Evolutionary conservation across 163 green algal species (phyloP), one percentile per base, ranked within the genome.

Genomic region (Chlamydomonas reinhardtii): DNA sequence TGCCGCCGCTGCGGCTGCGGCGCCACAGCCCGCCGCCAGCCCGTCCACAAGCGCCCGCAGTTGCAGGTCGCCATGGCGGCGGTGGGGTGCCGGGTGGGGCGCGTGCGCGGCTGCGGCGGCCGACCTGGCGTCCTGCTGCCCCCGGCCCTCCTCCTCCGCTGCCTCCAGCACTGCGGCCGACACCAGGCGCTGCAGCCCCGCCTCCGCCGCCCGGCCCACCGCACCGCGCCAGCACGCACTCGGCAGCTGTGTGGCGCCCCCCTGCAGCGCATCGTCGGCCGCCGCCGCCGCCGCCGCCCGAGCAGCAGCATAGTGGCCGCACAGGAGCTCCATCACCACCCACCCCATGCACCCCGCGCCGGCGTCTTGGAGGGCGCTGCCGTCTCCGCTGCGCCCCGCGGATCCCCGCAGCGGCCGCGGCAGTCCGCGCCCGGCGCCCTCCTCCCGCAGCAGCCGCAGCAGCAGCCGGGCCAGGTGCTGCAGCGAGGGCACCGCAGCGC

Each of bases 301-400:
- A 48, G 39, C 39, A 5, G 39, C 39, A 48, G 39, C 39, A 48
- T 48, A 48, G 72, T 74, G 39, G 29, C 72, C n/a, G 39, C 72
- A 81, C 61, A 87, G 61, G 39, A 87, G 72, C 39, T 79, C 82
- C n/a, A 81, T 0, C 19, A 82, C 29, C 61, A 82, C 31, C 82
- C 82, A 87, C 5, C 52, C 15, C 1, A 43, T 16, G 4, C 64
- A 5, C 19, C n/a, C 48, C 31, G 35, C 32, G 39, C 72, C 72
- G n/a, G n/a, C n/a, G n/a, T n/a, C n/a, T n/a, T n/a, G n/a, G n/a
- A n/a, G n/a, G n/a, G n/a, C n/a, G n/a, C n/a, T n/a, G 12, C 64
- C 64, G 0, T 17, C 17, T 48, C 0, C 43, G 32, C 25, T 52
- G 71, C 20, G 22, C 37, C 12, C 76, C 56, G 34, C 25, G 2